A percentile compares a stretch with the other conserved stretches of the same genome.
Conservation (phyloP, 2,329 filamentous ascomycete species). For the Penicillium sp. region DNA sequence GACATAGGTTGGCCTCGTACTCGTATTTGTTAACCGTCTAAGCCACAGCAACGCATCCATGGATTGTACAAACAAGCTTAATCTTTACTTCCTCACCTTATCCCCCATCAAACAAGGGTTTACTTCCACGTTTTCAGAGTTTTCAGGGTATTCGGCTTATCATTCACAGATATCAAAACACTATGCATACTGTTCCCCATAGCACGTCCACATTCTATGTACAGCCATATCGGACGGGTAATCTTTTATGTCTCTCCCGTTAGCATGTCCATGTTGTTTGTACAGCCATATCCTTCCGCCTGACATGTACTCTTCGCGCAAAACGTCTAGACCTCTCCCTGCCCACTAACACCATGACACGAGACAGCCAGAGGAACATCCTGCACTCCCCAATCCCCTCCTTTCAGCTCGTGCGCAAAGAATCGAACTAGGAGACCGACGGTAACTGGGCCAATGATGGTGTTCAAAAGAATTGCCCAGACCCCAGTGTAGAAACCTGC, state of each 20-base stretch:
- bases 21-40: background rate
- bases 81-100: background rate
- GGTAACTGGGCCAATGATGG: conserved; percentile 24
- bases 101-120: background rate
- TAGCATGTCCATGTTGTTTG: background rate
- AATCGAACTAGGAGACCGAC: conserved; percentile 24
- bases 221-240: background rate
- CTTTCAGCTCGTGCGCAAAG: conserved; percentile 17
- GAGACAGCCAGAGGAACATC: background rate
- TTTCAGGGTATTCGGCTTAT: background rate
- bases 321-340: background rate
- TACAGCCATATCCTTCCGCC: background rate
- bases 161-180: background rate
- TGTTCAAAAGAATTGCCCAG: conserved; percentile 29
- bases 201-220: background rate
- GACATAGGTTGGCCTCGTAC: background rate
- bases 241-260: no score
- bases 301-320: no score
- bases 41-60: background rate
- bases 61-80: background rate
- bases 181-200: background rate
- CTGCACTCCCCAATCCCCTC: conserved; percentile 25
- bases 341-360: background rate
- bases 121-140: background rate
- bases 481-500: conserved; percentile 24